Evolutionary conservation across 169 alveolate species (phyloP), one percentile per base, ranked within the genome.

Genomic region (Babesia ovata): DNA sequence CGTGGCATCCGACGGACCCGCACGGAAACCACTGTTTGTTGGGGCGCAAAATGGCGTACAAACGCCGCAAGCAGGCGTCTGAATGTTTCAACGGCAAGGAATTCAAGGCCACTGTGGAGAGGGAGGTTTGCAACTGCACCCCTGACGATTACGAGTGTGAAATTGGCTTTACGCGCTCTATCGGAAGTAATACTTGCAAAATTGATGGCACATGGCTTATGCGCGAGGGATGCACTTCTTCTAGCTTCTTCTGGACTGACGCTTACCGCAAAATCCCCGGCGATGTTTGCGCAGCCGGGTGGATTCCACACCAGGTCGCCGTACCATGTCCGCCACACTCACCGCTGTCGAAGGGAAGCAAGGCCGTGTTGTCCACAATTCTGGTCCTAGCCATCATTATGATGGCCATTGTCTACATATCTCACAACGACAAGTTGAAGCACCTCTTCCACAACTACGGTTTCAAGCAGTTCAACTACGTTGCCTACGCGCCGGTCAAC

Each of bases 141-240:
- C 95, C 95, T 75, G 97, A 94, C 79, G 99, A 98, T 85, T 98
- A 92, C 87, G 99, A 96, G 79, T 98, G 99, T 87, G 99, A 98
- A 86, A 81, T 93, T 46, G 99, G 99, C 36, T 97, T 92, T 82
- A 81, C 95, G 14, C 91, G 98, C 39, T 76, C 85, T 60, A 85
- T 92, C 45, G 96, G 97, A 21, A 86, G 95, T 56, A 75, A 75
- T 39, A 90, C 84, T 48, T 94, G 96, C 71, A 84, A 90, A 19
- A 92, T 95, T 21, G 94, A 90, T 45, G 93, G 90, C 16, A 73
- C 84, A 19, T 70, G 85, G 49, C 46, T 88, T 67, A 82, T 85
- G 67, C 63, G 72, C 22, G 93, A 91, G 62, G 93, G 92, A 3
- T 91, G 95, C 75, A 89, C 93, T 6, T 74, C 91, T 21, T 81